phyloP scores from a whole-genome alignment of 257 asterid species.

The Capsicum chinense region DNA sequence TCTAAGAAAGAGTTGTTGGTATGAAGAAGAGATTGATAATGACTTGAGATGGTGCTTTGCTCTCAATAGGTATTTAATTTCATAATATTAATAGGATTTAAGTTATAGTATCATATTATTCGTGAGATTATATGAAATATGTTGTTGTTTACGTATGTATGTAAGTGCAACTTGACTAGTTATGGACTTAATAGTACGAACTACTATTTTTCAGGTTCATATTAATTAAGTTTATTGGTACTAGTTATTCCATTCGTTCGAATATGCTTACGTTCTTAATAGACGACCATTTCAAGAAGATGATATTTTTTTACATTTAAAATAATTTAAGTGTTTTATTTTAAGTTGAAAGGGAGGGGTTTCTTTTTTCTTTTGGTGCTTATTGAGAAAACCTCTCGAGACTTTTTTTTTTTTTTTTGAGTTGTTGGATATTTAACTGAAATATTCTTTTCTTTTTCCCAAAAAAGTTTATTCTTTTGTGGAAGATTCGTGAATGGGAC shows the following conservation, averaged over 20 bases:
- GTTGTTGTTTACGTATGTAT: not conserved
- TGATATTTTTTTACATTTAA: no score
- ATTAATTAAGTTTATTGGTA: no score
- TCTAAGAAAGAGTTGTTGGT: conserved; percentile 96
- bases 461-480: not conserved
- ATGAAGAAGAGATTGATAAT: conserved; percentile 95
- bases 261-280: no score
- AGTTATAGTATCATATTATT: no score
- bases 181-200: no score
- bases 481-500: no score
- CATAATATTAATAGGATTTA: no score
- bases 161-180: not conserved
- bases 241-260: no score
- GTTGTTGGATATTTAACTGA: not conserved
- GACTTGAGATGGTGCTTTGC: conserved; percentile 97
- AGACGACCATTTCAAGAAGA: no score
- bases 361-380: not conserved
- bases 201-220: no score
- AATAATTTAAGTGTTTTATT: no score
- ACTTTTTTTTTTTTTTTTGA: not conserved
- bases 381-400: not conserved
- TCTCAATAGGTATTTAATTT: conserved; percentile 67
- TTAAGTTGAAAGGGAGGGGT: no score
- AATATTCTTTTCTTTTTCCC: not conserved
- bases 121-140: not conserved